phyloP scores from a whole-genome alignment of 768 basidiomycete genomes.

The Pholiota molesta region DNA sequence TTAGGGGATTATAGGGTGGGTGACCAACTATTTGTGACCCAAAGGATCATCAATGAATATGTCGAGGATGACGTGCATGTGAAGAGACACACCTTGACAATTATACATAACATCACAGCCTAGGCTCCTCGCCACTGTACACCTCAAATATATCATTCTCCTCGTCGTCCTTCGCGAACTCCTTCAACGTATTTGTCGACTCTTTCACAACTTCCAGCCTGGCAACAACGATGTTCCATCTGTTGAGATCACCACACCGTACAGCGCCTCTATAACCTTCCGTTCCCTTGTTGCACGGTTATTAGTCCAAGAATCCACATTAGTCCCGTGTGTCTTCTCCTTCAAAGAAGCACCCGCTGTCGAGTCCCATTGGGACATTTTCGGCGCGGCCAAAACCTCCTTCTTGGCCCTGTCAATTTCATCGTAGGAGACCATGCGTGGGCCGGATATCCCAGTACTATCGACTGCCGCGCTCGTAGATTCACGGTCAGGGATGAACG shows the following conservation, averaged over 20 bases:
- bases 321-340: background rate
- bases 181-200: constrained; percentile 20
- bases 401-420: constrained; percentile 21
- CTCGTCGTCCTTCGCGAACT: constrained; percentile 21
- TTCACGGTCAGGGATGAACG: constrained; percentile 42
- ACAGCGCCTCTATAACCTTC: constrained; percentile 54
- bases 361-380: constrained; percentile 40
- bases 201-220: constrained; percentile 53
- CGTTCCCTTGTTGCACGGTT: constrained; percentile 35
- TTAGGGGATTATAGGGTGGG: background rate
- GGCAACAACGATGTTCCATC: constrained; percentile 33
- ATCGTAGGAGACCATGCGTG: constrained; percentile 12
- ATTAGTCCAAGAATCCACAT: constrained; percentile 31
- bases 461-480: background rate
- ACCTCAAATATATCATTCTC: background rate
- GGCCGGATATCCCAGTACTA: background rate
- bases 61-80: background rate
- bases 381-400: constrained; percentile 33
- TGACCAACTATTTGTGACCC: background rate
- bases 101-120: background rate
- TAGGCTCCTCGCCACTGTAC: background rate
- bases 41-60: background rate
- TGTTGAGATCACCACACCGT: constrained; percentile 43
- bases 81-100: background rate
- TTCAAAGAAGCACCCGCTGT: constrained; percentile 1